Evolutionary conservation across 2,329 filamentous ascomycete species (phyloP), one percentile per base, ranked within the genome.

Genomic region (Talaromyces rugulosus): DNA sequence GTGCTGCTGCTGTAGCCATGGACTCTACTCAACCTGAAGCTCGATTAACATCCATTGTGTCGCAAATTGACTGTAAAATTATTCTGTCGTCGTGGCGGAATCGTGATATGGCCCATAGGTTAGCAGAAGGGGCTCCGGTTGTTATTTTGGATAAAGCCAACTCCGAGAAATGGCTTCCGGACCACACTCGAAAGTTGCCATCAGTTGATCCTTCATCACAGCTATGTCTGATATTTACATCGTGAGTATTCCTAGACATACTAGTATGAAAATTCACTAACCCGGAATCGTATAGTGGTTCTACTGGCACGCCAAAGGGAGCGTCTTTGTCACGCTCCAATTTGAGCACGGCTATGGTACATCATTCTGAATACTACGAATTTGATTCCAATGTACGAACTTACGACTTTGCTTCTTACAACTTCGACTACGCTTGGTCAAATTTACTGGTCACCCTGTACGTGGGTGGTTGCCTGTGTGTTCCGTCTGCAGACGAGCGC

Each of bases 341-440:
- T 0, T 79, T 88, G 3, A 83, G 85, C 0, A 85, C 85, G 0
- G 80, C 81, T 4, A 82, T 85, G 9, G 79, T 96, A 5, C 81
- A 82, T 1, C 77, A 80, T 2, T 77, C 96, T 69, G 89, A 89
- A 0, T 77, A 79, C 0, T 70, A 76, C 1, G 63, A 70, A 0
- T 73, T 72, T 1, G 84, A 87, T 1, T 83, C 86, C 16, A 79
- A 96, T 33, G 78, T 96, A 0, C 79, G 88, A 2, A 85, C 89
- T 8, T 81, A 87, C 14, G 82, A 85, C 62, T 80, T 85, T 61
- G 83, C 83, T 0, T 83, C 81, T 2, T 84, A 82, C 67, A 80
- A 81, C 16, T 81, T 83, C 58, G 83, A 86, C 64, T 77, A 83
- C 27, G 78, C 80, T 59, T 75, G 86, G 55, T 74, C 80, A 28